A percentile compares a stretch with the other conserved stretches of the same genome.
Evolutionary conservation across 768 basidiomycete genomes (phyloP).

Genomic region (Panaeolus papilionaceus): DNA sequence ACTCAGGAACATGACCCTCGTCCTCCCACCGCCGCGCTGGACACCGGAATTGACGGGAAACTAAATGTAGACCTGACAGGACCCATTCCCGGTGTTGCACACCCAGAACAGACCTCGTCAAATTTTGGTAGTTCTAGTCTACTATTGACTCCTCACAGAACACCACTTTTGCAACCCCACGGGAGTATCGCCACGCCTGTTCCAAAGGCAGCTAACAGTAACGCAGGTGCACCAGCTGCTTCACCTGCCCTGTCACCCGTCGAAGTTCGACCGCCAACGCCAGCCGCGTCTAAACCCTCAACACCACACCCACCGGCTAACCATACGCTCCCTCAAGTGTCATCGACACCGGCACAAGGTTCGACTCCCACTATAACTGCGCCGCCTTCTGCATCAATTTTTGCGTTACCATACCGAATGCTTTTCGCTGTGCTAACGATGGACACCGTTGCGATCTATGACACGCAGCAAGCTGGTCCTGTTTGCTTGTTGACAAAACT

Average conservation of each 20-base stretch:
- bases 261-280: constrained; percentile 65
- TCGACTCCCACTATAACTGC: constrained; percentile 18
- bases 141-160: constrained; percentile 41
- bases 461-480: constrained; percentile 95
- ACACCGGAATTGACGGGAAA: constrained; percentile 66
- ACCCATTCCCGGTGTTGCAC: constrained; percentile 31
- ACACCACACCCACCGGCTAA: constrained; percentile 47
- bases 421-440: constrained; percentile 95
- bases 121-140: constrained; percentile 20
- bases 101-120: constrained; percentile 19
- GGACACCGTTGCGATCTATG: constrained; percentile 94
- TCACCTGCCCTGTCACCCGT: constrained; percentile 66
- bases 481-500: constrained; percentile 91
- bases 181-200: constrained; percentile 52
- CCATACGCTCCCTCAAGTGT: constrained; percentile 19
- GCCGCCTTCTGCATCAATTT: constrained; percentile 65
- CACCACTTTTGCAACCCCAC: constrained; percentile 29
- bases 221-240: constrained; percentile 27
- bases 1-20: constrained; percentile 34
- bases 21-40: constrained; percentile 59
- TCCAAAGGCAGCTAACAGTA: constrained; percentile 43
- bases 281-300: constrained; percentile 60
- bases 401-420: constrained; percentile 93
- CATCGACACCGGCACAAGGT: constrained; percentile 27
- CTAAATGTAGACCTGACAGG: constrained; percentile 69